Percentiles rank a stretch among this genome's conserved stretches.
Evolutionary conservation across 805 yeast genomes (phyloP).

Genomic region (Teunomyces barrocoloradensis): DNA sequence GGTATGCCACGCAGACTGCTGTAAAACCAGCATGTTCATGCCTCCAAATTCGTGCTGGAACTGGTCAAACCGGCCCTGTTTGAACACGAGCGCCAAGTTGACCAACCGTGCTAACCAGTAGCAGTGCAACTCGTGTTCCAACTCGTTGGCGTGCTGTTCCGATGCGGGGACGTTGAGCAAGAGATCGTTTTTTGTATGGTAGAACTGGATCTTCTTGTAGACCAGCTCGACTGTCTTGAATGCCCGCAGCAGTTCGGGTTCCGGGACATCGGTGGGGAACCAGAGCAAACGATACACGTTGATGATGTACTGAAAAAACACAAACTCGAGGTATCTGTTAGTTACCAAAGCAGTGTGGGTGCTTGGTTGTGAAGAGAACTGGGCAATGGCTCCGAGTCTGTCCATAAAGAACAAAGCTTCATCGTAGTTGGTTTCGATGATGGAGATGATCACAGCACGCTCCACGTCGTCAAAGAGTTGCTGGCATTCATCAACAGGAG

Average conservation of each 20-base stretch:
- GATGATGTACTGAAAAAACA: constrained; percentile 23
- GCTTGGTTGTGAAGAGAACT: constrained; percentile 24
- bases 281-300: constrained; percentile 21
- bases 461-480: constrained; percentile 4
- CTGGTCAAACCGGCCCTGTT: constrained; percentile 22
- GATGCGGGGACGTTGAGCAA: constrained; percentile 10
- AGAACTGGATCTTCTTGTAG: constrained; percentile 21
- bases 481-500: neutral
- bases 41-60: constrained; percentile 16
- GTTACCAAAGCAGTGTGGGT: constrained; percentile 16
- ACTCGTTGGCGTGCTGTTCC: constrained; percentile 1
- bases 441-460: constrained; percentile 6
- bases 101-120: constrained; percentile 22
- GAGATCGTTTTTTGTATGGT: constrained; percentile 19
- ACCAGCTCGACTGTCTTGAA: constrained; percentile 13
- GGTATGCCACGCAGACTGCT: constrained; percentile 11
- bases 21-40: too few species aligned
- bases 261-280: constrained; percentile 13
- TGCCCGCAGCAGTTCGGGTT: neutral
- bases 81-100: constrained; percentile 22
- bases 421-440: constrained; percentile 19
- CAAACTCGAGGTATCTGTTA: constrained; percentile 28
- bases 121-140: constrained; percentile 18
- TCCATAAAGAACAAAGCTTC: constrained; percentile 17
- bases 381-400: constrained; percentile 15